Evolutionary conservation across 208 protist genomes (phyloP), one percentile per base, ranked within the genome.

Genomic region (Crithidia brevicula): DNA sequence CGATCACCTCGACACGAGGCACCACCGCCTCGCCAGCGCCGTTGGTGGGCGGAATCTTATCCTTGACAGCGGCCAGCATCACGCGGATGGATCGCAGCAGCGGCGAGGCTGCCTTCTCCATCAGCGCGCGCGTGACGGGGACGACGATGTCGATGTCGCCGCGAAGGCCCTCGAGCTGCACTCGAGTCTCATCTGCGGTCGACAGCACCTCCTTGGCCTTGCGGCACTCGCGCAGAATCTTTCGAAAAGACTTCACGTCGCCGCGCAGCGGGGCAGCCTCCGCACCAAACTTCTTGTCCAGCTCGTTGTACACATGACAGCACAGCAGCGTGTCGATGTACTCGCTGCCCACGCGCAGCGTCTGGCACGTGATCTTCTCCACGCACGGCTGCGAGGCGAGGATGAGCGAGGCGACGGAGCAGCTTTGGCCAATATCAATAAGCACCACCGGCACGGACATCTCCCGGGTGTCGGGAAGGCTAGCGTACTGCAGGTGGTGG

Each of bases 181-280:
- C 69, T 9, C 46, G 53, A 2, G 82, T 74, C 57, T 83, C 65
- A 25, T 89, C 79, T 3, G 70, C 53, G 16, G 88, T 89, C 25
- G 88, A 93, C 25, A 93, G 68, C 25, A 89, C 77, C 79, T 91
- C 85, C 69, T 93, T 93, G 22, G 80, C 77, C 71, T 91, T 91
- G 22, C 74, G 70, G 68, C 81, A 85, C 72, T 90, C 85, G 13
- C 72, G 75, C 49, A 85, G 42, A 13, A 93, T 74, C 67, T 82
- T 84, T 20, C 80, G 82, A 50, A 74, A 76, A 25, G 72, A 56
- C 69, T 89, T 89, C 11, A 81, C 60, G 50, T 91, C 78, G 16
- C 75, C 81, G 16, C 70, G 72, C 38, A 89, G 36, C 28, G 70
- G 42, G 5, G 34, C 56, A 4, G 57, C 58, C n/a, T 43, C 58